Base-by-base conservation (phyloP, 768 basidiomycete species). In the Xerocomus spinulosus region DNA sequence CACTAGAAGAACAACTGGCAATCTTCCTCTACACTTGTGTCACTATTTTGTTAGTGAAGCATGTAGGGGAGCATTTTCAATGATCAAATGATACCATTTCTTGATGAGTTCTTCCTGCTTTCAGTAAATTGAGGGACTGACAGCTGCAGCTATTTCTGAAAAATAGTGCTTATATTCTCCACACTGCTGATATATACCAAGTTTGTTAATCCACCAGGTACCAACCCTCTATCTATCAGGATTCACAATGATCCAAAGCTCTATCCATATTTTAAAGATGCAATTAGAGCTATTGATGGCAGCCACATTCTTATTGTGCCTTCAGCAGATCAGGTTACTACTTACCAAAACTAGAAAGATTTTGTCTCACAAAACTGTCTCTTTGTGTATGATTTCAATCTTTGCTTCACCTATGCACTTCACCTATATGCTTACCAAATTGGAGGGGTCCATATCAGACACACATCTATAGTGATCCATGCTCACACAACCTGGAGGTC, bases 361-460 rank as follows among this genome's bases (percentile, higher is more conserved):
- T 44, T 36, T 9, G 17, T 74, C 8, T 58, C 70, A 1, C 70
- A 70, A 42, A 75, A 75, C 49, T 52, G 55, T 17, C 59, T 76
- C 9, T 68, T 69, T 14, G 59, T 47, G 4, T 69, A 66, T n/a
- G 52, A 52, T 1, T 73, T 73, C 42, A 46, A 58, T 35, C 49
- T 73, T 36, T 43, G 47, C 3, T 74, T 75, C 45, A 51, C 59
- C 8, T 76, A 73, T 54, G 43, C 72, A 13, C 48, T 70, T 9
- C n/a, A n/a, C n/a, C n/a, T n/a, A n/a, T n/a, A n/a, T n/a, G n/a
- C n/a, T n/a, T n/a, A n/a, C 65, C 60, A 49, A 70, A 72, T 2
- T 74, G 69, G 67, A 73, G 76, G 42, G 73, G 72, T 1, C 66
- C 61, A 15, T 60, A 72, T 3, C 69, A 75, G 62, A 53, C 61